Conservation (phyloP, 176 grass and related monocot genomes). For the Poa annua region DNA sequence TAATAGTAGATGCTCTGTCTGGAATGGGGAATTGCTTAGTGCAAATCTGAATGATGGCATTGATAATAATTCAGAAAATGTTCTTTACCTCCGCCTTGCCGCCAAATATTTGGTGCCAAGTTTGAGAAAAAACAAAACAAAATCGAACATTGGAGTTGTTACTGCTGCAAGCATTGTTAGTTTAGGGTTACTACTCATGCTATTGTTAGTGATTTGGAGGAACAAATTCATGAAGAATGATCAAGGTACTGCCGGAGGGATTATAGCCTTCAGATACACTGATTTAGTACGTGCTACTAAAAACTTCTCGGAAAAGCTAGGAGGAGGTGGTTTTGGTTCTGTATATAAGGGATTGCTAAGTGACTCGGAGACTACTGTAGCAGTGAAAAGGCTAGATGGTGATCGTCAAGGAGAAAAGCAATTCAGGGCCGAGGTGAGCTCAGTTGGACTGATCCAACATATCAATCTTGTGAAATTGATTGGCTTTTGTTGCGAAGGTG, state of each 20-base stretch:
- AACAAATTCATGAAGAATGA: background rate
- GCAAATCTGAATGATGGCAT: background rate
- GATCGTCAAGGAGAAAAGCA: constrained; percentile 23
- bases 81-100: background rate
- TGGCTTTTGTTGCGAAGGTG: background rate
- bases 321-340: constrained; percentile 6
- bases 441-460: constrained; percentile 2
- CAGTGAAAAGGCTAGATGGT: background rate
- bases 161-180: constrained; percentile 1
- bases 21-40: background rate
- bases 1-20: background rate
- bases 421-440: constrained; percentile 10
- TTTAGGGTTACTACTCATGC: background rate
- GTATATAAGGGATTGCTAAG: background rate
- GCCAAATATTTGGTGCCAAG: background rate
- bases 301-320: background rate
- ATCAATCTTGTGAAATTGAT: constrained; percentile 4
- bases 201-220: background rate
- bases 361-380: background rate
- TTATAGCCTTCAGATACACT: constrained; percentile 1
- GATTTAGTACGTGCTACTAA: background rate
- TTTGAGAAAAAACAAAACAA: background rate
- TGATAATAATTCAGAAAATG: background rate
- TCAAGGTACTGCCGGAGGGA: background rate
- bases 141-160: background rate